These are phyloP conservation scores for Fusarium keratoplasticum DNA, from an alignment of 2,329 filamentous ascomycete species.

Conservation along the genomic window DNA sequence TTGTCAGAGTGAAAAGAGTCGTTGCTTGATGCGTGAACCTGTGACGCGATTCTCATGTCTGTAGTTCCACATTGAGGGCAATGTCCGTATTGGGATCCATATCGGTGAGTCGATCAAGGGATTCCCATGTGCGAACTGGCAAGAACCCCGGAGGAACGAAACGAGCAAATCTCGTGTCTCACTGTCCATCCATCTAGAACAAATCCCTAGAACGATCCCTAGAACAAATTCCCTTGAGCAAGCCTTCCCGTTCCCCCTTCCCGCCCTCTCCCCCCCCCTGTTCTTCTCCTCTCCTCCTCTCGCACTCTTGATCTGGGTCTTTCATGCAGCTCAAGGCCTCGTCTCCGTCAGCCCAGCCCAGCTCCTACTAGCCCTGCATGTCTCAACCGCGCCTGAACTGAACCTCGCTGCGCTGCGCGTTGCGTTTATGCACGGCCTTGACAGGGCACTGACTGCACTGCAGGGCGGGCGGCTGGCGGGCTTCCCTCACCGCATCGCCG, in stretches of 20 bases:
- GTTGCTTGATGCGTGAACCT: constrained; percentile 1
- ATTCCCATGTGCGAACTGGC: background rate
- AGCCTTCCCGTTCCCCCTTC: background rate
- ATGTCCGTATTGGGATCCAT: constrained; percentile 4
- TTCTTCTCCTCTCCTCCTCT: background rate
- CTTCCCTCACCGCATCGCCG: constrained; percentile 30
- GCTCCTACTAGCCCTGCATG: constrained; percentile 2
- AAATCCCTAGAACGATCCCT: background rate
- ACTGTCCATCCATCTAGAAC: background rate
- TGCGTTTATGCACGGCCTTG: constrained; percentile 9
- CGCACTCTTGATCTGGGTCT: background rate
- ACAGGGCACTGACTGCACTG: background rate
- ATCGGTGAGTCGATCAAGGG: constrained; percentile 12
- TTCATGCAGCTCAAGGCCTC: background rate
- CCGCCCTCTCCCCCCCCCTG: background rate
- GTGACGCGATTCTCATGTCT: constrained; percentile 6
- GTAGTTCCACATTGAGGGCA: constrained; percentile 19
- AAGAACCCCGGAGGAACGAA: background rate
- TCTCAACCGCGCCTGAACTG: background rate
- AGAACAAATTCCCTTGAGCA: background rate
- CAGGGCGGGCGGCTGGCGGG: background rate
- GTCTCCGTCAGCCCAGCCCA: constrained; percentile 4
- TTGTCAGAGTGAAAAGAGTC: background rate
- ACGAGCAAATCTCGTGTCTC: constrained; percentile 3
- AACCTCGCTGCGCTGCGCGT: constrained; percentile 19